Evolutionary conservation across 106 monocot species (phyloP).

Genomic region (Dendrobium catenatum): DNA sequence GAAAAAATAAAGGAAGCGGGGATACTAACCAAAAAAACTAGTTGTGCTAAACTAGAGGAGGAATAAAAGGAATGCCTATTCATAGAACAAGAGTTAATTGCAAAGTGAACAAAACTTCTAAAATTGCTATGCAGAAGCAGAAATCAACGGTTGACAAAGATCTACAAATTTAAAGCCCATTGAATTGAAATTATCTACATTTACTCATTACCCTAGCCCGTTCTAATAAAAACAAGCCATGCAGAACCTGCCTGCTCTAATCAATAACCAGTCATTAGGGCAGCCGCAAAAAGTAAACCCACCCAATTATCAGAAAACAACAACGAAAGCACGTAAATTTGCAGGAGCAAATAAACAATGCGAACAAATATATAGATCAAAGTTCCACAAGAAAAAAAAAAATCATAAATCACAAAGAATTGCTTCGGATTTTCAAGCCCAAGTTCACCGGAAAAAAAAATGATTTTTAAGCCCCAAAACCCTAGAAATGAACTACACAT

Average conservation of each 20-base stretch:
- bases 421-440: background rate
- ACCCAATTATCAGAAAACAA: background rate
- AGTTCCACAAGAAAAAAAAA: background rate
- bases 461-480: background rate
- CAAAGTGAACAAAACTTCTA: background rate
- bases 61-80: no score
- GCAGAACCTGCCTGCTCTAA: background rate
- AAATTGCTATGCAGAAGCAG: background rate
- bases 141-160: background rate
- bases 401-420: background rate
- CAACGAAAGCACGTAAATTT: background rate
- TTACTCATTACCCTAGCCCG: background rate
- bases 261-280: background rate
- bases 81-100: no score
- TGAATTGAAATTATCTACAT: background rate
- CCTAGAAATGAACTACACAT: background rate
- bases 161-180: background rate
- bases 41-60: background rate
- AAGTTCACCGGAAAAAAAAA: background rate
- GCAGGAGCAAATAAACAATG: background rate
- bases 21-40: background rate
- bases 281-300: background rate
- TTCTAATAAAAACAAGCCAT: background rate
- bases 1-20: background rate
- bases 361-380: background rate